phyloP scores from a whole-genome alignment of 2,329 filamentous ascomycete genomes.

The Sclerotinia sclerotiorum region DNA sequence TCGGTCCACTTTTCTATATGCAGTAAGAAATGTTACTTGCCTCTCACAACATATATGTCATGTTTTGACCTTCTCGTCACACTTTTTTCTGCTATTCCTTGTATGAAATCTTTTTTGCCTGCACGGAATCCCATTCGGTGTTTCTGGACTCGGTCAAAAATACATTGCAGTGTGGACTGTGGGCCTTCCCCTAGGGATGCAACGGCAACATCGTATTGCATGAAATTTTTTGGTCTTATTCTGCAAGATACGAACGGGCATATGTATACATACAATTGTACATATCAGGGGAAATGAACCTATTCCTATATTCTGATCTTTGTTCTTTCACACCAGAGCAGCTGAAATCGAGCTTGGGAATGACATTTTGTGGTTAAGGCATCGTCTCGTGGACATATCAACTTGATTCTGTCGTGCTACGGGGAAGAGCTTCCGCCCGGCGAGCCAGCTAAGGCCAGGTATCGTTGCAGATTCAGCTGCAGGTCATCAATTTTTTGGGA shows the following conservation, averaged over 20 bases:
- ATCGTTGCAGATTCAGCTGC: constrained; percentile 23
- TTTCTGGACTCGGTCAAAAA: constrained; percentile 10
- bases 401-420: constrained; percentile 24
- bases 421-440: constrained; percentile 23
- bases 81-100: constrained; percentile 14
- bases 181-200: constrained; percentile 17
- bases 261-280: constrained; percentile 15
- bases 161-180: constrained; percentile 9
- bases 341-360: constrained; percentile 12
- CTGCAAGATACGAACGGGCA: constrained; percentile 15
- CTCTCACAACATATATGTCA: constrained; percentile 23
- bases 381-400: constrained; percentile 17
- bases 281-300: constrained; percentile 9
- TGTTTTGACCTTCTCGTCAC: constrained; percentile 19
- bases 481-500: constrained; percentile 23
- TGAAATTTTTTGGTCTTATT: constrained; percentile 1
- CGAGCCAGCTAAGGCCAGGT: constrained; percentile 13
- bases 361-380: constrained; percentile 15
- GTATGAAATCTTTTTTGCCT: constrained; percentile 7
- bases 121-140: constrained; percentile 13
- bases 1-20: constrained; percentile 17
- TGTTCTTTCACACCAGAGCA: constrained; percentile 7
- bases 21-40: constrained; percentile 23
- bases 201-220: constrained; percentile 21
- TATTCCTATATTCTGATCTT: background rate